These are phyloP conservation scores for Calonectria leucothoes DNA, from an alignment of 2,329 filamentous ascomycete genomes.

Conservation along the genomic window DNA sequence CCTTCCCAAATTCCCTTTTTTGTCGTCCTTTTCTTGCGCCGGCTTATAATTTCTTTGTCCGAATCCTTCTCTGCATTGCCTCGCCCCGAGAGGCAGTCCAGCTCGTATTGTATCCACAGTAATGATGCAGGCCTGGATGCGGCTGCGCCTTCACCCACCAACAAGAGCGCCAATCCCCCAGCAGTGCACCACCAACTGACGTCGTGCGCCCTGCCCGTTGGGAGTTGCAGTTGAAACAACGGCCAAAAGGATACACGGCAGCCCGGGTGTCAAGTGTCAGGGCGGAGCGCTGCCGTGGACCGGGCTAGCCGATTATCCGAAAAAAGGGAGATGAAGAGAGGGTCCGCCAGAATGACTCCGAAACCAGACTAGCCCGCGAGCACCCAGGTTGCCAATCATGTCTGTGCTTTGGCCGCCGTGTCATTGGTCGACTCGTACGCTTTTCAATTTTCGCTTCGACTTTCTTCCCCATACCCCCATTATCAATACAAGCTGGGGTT, in stretches of 20 bases:
- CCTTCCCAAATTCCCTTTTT: not conserved
- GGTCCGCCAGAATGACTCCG: not conserved
- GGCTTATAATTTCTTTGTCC: no score
- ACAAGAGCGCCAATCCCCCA: no score
- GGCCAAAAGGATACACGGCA: not conserved
- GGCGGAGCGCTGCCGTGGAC: not conserved
- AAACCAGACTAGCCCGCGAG: not conserved
- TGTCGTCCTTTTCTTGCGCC: not conserved
- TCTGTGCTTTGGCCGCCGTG: not conserved
- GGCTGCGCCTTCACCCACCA: not conserved
- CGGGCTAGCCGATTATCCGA: conserved; percentile 4
- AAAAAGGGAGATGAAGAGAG: conserved; percentile 7
- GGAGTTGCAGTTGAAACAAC: not conserved
- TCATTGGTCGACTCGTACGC: not conserved
- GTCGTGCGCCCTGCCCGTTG: not conserved
- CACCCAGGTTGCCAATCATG: not conserved
- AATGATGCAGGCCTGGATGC: no score
- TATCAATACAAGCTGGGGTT: no score
- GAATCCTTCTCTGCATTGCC: not conserved
- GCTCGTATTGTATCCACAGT: no score
- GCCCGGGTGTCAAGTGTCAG: not conserved
- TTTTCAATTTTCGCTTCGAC: not conserved
- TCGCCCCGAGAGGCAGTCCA: not conserved
- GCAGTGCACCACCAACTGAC: no score
- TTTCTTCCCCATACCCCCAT: not conserved